Base-by-base conservation (phyloP, 2,329 filamentous ascomycete species). In the Clarireedia monteithiana region DNA sequence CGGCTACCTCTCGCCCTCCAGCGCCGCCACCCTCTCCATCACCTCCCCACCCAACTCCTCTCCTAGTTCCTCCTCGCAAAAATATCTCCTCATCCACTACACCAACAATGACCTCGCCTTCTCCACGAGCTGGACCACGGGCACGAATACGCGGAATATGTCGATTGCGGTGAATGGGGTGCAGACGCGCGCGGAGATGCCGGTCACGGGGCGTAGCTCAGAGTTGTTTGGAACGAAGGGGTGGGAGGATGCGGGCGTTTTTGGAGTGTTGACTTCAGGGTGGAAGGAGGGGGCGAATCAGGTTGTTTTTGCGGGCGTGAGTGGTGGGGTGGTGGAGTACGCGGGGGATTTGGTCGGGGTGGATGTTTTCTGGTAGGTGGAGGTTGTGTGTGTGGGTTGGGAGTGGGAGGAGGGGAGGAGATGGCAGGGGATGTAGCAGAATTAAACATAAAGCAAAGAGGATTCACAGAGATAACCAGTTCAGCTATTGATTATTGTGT, bases 261-360 rank as follows among this genome's bases (percentile, higher is more conserved):
- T 65, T 59, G 57, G 59, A 2, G 58, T 65, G 2, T 24, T 65
- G 56, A 24, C 60, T 6, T 36, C 36, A n/a, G 64, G 62, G 5
- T 66, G 56, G 53, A 54, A 49, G 23, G 51, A 36, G 36, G 64
- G 63, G 4, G 27, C n/a, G 7, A 64, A 65, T 55, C 27, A 20
- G 34, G 59, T 73, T 12, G 62, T 67, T 3, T 63, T 73, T 26
- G 66, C 67, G 0, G 73, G 72, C 62, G 63, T 58, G 34, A 66
- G 58, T 5, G 66, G 65, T 0, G 67, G 64, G 1, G 59, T 67
- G 7, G 63, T 67, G 39, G 51, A 54, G 23, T 71, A 63, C 50
- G 70, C 59, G 5, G 64, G 69, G 5, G 71, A 72, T 58, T 69
- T 73, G 56, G 70, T 73, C 6, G 70, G 71, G 0, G 36, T 72